Conservation (phyloP, 495 filamentous ascomycete genomes). For the Penicillium parvum region DNA sequence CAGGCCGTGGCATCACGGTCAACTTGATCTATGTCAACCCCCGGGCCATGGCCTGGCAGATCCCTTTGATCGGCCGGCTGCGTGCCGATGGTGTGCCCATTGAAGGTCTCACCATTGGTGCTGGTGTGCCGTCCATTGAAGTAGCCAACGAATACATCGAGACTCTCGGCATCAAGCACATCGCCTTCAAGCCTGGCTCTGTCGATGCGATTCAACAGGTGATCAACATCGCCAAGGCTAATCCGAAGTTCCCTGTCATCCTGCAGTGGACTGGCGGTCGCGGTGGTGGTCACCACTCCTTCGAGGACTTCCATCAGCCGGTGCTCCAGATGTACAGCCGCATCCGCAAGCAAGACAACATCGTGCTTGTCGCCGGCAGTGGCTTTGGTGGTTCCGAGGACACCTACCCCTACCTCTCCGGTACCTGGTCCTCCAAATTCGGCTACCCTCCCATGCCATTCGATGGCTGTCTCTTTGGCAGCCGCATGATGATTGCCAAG, state of each 20-base stretch:
- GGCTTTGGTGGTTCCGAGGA: constrained; percentile 45
- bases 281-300: constrained; percentile 50
- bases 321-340: constrained; percentile 41
- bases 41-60: constrained; percentile 95
- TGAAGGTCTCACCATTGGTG: constrained; percentile 67
- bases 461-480: constrained; percentile 45
- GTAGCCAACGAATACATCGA: constrained; percentile 44
- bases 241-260: constrained; percentile 44
- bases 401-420: constrained; percentile 46
- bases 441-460: constrained; percentile 46
- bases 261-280: constrained; percentile 51
- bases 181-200: constrained; percentile 49
- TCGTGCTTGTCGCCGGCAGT: constrained; percentile 47
- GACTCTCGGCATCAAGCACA: constrained; percentile 44
- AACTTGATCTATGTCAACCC: constrained; percentile 98
- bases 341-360: constrained; percentile 42
- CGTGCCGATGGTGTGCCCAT: constrained; percentile 87
- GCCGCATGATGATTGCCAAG: constrained; percentile 48
- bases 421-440: constrained; percentile 37
- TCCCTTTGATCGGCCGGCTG: constrained; percentile 80
- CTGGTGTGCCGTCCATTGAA: constrained; percentile 48
- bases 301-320: constrained; percentile 48
- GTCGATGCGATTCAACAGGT: constrained; percentile 43
- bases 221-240: constrained; percentile 41
- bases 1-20: constrained; percentile 87